A percentile compares a stretch with the other conserved stretches of the same genome.
phyloP scores from a whole-genome alignment of 352 stramenopile species.

The Thalassiosira pacifica region DNA sequence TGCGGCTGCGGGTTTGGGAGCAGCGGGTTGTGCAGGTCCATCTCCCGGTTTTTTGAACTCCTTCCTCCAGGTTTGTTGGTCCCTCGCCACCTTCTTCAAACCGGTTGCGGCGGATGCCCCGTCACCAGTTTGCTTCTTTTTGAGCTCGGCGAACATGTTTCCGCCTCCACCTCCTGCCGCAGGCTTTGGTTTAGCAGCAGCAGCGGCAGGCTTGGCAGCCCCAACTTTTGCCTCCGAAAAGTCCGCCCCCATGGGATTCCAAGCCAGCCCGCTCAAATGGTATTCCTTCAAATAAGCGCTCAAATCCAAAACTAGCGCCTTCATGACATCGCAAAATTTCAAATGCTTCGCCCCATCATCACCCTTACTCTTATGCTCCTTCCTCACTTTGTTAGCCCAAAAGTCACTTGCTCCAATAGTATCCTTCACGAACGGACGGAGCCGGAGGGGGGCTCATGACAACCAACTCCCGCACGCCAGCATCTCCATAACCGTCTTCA shows the following conservation, averaged over 20 bases:
- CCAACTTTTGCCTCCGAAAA: slow-evolving; percentile 70
- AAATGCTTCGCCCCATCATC: slow-evolving; percentile 91
- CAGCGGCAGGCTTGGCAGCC: slow-evolving; percentile 22
- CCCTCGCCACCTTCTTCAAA: slow-evolving; percentile 95
- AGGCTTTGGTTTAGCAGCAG: slow-evolving; percentile 10
- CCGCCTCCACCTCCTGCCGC: slow-evolving; percentile 82
- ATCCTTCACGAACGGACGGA: slow-evolving; percentile 95
- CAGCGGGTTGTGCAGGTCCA: slow-evolving; percentile 70
- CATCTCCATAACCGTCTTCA: slow-evolving; percentile 88
- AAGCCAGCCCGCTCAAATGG: slow-evolving; percentile 94
- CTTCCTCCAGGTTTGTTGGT: slow-evolving; percentile 96
- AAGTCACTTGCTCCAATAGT: slow-evolving; percentile 95
- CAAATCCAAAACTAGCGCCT: slow-evolving; percentile 91
- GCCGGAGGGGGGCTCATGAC: slow-evolving; percentile 73
- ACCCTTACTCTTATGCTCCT: slow-evolving; percentile 93
- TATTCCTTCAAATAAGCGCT: slow-evolving; percentile 94
- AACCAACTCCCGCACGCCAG: slow-evolving; percentile 84
- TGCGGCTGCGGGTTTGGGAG: slow-evolving; percentile 25
- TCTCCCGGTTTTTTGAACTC: slow-evolving; percentile 90
- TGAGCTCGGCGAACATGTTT: slow-evolving; percentile 90
- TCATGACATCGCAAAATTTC: slow-evolving; percentile 94
- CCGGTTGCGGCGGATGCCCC: slow-evolving; percentile 92
- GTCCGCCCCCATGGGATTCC: slow-evolving; percentile 90
- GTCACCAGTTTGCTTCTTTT: slow-evolving; percentile 87
- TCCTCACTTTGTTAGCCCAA: slow-evolving; percentile 98